Conservation (phyloP, 202 grass and related monocot species). For the Elaeis oleifera region DNA sequence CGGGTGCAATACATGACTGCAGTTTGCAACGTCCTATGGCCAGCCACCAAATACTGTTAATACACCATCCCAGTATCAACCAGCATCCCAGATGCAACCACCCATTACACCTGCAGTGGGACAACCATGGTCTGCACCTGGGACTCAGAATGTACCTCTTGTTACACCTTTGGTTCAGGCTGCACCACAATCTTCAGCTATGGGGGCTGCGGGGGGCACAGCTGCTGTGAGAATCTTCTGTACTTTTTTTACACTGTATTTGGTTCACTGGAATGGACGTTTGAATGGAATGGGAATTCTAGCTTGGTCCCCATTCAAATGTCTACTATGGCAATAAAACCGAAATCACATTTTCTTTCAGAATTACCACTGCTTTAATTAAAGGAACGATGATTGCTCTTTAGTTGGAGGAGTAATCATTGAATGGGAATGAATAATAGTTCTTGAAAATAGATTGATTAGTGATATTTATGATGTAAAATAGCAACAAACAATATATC, state of each 20-base stretch:
- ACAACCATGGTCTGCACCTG: slow-evolving; percentile 59
- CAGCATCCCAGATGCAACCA: slow-evolving; percentile 19
- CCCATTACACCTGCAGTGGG: slow-evolving; percentile 34
- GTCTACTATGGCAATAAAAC: no score
- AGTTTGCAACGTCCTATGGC: slow-evolving; percentile 29
- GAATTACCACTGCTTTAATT: no score
- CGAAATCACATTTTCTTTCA: no score
- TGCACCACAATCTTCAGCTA: slow-evolving; percentile 40
- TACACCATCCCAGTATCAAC: slow-evolving; percentile 50
- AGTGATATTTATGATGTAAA: no score
- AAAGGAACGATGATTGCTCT: no score
- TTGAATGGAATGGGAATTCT: slow-evolving; percentile 6
- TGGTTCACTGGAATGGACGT: no score
- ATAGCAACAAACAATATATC: no score
- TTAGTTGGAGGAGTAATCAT: no score
- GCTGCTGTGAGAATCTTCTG: slow-evolving; percentile 34
- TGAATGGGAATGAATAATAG: no score
- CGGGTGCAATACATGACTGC: slow-evolving; percentile 6
- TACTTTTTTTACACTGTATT: slow-evolving; percentile 2
- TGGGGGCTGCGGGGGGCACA: slow-evolving; percentile 27
- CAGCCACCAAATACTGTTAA: slow-evolving; percentile 25
- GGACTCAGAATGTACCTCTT: slow-evolving; percentile 34
- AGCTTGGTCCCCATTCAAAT: neutral
- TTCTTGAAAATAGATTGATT: no score
- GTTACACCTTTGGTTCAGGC: slow-evolving; percentile 38